A percentile compares a stretch with the other conserved stretches of the same genome.
Evolutionary conservation across 31 red algal genomes (phyloP).

Genomic region (Bonnemaisonia californica): DNA sequence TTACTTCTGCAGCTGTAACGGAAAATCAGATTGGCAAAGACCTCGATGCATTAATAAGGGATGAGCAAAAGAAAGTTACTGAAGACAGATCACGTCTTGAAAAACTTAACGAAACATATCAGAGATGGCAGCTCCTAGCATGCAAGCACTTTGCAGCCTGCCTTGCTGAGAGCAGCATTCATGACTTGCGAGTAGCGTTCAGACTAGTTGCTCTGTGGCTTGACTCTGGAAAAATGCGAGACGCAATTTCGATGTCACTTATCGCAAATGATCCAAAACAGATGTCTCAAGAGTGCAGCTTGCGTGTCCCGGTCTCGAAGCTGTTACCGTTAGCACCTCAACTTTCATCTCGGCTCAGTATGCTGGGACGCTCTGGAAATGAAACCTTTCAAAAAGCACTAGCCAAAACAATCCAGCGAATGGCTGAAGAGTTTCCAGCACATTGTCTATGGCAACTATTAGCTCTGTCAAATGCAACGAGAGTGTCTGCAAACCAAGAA

Average conservation of each 20-base stretch:
- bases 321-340: slow-evolving; percentile 67
- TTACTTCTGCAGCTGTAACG: slow-evolving; percentile 1
- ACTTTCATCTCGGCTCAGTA: slow-evolving; percentile 52
- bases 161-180: slow-evolving; percentile 43
- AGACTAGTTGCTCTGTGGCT: slow-evolving; percentile 80
- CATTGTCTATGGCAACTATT: slow-evolving; percentile 91
- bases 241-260: slow-evolving; percentile 33
- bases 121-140: slow-evolving; percentile 72
- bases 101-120: slow-evolving; percentile 35
- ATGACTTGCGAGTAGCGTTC: slow-evolving; percentile 72
- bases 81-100: slow-evolving; percentile 57
- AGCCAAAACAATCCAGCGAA: slow-evolving; percentile 35
- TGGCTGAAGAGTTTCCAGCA: slow-evolving; percentile 71
- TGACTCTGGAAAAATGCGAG: slow-evolving; percentile 58
- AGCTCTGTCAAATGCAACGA: slow-evolving; percentile 77
- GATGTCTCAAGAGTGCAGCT: neutral
- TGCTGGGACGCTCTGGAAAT: slow-evolving; percentile 15
- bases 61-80: slow-evolving; percentile 43
- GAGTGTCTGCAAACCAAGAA: slow-evolving; percentile 51
- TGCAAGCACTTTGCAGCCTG: slow-evolving; percentile 75
- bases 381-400: slow-evolving; percentile 65
- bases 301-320: slow-evolving; percentile 61
- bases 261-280: neutral
- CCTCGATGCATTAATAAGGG: slow-evolving; percentile 35
- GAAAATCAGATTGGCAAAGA: slow-evolving; percentile 53